Conservation (phyloP, 2,329 filamentous ascomycete species). For the Neofusicoccum kwambonambiense region DNA sequence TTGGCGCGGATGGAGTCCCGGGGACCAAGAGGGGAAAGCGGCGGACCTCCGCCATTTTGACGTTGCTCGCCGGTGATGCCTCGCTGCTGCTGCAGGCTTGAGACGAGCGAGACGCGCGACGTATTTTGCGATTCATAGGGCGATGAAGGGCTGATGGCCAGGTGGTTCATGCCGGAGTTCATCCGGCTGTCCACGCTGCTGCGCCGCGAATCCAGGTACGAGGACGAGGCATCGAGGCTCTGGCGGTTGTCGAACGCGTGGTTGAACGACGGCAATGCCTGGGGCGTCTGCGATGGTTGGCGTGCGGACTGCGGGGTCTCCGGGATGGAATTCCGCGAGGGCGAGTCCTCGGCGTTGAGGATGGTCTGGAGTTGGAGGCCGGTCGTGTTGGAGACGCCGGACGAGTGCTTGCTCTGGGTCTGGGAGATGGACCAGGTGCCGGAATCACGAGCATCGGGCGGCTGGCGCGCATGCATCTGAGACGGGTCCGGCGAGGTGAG, state of each 20-base stretch:
- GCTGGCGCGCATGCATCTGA: constrained; percentile 33
- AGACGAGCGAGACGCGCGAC: constrained; percentile 73
- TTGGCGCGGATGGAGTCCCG: constrained; percentile 31
- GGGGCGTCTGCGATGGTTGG: constrained; percentile 34
- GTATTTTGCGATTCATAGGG: constrained; percentile 76
- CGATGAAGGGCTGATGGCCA: constrained; percentile 65
- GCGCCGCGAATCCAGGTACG: constrained; percentile 60
- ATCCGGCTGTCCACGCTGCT: constrained; percentile 80
- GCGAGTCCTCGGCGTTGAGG: constrained; percentile 51
- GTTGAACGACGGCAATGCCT: constrained; percentile 57
- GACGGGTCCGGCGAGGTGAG: constrained; percentile 32
- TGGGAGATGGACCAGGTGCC: constrained; percentile 61
- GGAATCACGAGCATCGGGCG: constrained; percentile 52
- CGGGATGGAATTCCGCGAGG: constrained; percentile 42
- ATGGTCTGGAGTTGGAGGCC: constrained; percentile 51
- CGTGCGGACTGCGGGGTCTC: constrained; percentile 43
- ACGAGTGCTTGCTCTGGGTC: constrained; percentile 53
- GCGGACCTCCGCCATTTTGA: constrained; percentile 42
- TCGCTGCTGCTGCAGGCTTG: constrained; percentile 64
- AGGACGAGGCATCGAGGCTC: constrained; percentile 50
- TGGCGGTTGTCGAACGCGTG: constrained; percentile 49
- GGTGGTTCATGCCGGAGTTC: constrained; percentile 67
- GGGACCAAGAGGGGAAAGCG: constrained; percentile 45
- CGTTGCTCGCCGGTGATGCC: constrained; percentile 40
- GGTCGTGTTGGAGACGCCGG: constrained; percentile 44